Evolutionary conservation across 2,329 filamentous ascomycete species (phyloP).

Genomic region (Trichoderma citrinoviride): DNA sequence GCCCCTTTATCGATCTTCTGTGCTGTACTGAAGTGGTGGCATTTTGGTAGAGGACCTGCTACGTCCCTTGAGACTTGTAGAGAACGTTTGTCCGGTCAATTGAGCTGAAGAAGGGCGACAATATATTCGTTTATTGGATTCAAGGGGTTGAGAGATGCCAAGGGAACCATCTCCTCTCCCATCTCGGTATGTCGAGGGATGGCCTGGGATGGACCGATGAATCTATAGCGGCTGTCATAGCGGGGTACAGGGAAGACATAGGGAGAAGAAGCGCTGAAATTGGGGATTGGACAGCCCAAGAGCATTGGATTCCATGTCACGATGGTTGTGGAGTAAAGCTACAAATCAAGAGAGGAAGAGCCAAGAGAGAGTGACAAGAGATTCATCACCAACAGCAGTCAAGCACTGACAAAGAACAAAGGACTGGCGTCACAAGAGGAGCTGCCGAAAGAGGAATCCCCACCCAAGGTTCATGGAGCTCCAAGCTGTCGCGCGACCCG

Average conservation of each 20-base stretch:
- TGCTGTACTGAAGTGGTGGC: too few relatives aligned
- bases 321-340: too few relatives aligned
- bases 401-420: background rate
- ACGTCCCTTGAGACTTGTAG: background rate
- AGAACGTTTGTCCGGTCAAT: background rate
- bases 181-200: background rate
- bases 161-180: background rate
- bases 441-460: slow-evolving; percentile 7
- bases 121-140: background rate
- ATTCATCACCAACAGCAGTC: background rate
- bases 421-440: background rate
- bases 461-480: background rate
- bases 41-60: background rate
- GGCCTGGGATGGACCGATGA: background rate
- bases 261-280: background rate
- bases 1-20: background rate
- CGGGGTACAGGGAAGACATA: background rate
- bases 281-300: background rate
- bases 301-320: background rate
- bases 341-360: background rate
- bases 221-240: background rate
- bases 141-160: background rate
- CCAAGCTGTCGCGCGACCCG: background rate
- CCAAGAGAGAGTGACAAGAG: too few relatives aligned
- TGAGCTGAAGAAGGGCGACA: background rate